phyloP scores from a whole-genome alignment of 371 early-diverging fungal species.

The Nematocida sp. region DNA sequence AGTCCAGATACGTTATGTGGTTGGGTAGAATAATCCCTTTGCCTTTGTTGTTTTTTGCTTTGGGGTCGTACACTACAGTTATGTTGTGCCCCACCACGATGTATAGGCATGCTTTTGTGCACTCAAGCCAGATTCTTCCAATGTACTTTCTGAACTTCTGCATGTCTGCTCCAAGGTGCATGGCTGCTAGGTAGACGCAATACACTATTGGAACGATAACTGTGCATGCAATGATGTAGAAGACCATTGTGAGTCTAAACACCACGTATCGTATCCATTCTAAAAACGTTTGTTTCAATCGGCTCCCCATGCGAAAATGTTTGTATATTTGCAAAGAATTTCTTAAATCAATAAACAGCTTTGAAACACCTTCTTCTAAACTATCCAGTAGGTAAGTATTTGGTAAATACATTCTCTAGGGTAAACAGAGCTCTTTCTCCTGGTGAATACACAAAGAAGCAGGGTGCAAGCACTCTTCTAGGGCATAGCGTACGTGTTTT shows the following conservation, averaged over 20 bases:
- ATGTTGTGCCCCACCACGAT: conserved; percentile 37
- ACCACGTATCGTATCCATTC: no score
- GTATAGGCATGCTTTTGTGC: conserved; percentile 8
- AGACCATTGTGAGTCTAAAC: conserved; percentile 9
- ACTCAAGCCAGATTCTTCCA: conserved; percentile 25
- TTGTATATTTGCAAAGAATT: no score
- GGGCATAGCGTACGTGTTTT: no score
- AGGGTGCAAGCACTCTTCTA: no score
- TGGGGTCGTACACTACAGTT: not conserved
- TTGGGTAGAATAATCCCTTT: conserved; percentile 28
- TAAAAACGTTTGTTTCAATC: no score
- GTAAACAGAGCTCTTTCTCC: no score
- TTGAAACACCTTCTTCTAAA: no score
- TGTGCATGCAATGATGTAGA: conserved; percentile 13
- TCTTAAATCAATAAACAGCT: no score
- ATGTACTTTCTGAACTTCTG: not conserved
- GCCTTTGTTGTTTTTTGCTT: not conserved
- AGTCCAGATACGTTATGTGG: conserved; percentile 41
- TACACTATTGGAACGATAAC: conserved; percentile 17
- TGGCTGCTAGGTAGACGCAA: not conserved
- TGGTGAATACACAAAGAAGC: no score
- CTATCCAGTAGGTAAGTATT: no score
- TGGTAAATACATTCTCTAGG: no score
- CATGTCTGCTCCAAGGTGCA: not conserved
- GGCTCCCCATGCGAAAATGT: no score